phyloP scores from a whole-genome alignment of 179 eudicot genomes.

The Beta lomatogona region DNA sequence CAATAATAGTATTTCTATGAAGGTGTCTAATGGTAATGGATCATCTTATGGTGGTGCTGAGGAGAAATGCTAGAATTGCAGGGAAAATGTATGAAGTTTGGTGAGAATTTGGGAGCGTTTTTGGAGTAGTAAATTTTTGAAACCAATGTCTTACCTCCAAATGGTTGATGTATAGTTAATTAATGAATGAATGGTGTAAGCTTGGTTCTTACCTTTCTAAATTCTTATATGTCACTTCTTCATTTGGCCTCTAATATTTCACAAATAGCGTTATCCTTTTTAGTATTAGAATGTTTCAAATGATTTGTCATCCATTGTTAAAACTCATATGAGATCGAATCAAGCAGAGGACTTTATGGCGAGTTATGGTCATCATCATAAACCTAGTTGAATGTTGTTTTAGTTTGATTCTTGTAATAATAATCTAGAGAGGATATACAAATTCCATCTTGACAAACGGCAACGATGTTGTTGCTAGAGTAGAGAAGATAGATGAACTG shows the following conservation, averaged over 20 bases:
- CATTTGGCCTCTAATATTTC: background rate
- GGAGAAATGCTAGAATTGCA: slow-evolving; percentile 39
- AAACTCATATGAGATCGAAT: no score
- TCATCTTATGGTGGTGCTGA: slow-evolving; percentile 21
- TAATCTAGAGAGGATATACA: no score
- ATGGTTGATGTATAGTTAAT: slow-evolving; percentile 28
- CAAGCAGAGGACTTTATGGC: no score
- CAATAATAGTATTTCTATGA: slow-evolving; percentile 22
- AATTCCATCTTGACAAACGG: no score
- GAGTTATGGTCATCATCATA: no score
- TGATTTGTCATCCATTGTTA: no score
- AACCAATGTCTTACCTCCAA: slow-evolving; percentile 5
- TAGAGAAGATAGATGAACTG: no score
- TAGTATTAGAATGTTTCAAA: no score
- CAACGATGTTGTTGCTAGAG: no score
- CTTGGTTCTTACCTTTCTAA: slow-evolving; percentile 2
- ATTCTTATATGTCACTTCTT: background rate
- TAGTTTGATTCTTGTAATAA: no score
- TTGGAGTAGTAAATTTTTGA: slow-evolving; percentile 16
- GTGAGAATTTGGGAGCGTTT: background rate
- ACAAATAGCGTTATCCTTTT: no score
- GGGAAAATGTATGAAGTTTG: background rate
- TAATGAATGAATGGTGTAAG: slow-evolving; percentile 17
- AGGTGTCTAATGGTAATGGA: slow-evolving; percentile 20
- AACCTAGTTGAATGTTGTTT: no score